Percentiles rank a stretch among this genome's conserved stretches.
phyloP scores from a whole-genome alignment of 129 eudicot genomes.

The Tagetes erecta region DNA sequence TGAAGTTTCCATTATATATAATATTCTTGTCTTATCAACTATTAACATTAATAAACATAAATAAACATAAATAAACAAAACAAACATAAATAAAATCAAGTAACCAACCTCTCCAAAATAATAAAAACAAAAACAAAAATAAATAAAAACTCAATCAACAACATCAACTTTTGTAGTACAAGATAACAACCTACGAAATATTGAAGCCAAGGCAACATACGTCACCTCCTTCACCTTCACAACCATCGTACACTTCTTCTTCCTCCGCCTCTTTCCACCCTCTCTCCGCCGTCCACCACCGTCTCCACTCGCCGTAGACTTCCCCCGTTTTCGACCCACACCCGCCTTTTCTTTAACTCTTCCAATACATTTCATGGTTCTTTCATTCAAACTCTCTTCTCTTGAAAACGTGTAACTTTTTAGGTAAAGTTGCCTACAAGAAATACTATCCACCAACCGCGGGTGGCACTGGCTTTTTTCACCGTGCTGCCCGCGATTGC shows the following conservation, averaged over 20 bases:
- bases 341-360: constrained; percentile 43
- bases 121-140: not conserved
- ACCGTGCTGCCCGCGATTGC: constrained; percentile 20
- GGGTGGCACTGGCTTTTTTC: constrained; percentile 38
- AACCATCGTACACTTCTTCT: constrained; percentile 39
- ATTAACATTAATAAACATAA: constrained; percentile 34
- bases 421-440: constrained; percentile 77
- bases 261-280: constrained; percentile 40
- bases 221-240: constrained; percentile 58
- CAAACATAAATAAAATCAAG: not conserved
- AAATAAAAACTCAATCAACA: constrained; percentile 42
- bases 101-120: not conserved
- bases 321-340: constrained; percentile 26
- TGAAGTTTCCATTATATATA: not conserved
- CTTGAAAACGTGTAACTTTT: constrained; percentile 89
- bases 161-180: constrained; percentile 82
- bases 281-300: constrained; percentile 32
- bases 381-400: constrained; percentile 58
- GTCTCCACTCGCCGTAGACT: constrained; percentile 20
- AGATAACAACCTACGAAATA: constrained; percentile 72
- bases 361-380: constrained; percentile 53
- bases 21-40: constrained; percentile 29
- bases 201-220: constrained; percentile 48
- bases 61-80: constrained; percentile 24
- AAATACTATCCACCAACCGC: constrained; percentile 73